Percentiles rank a stretch among this genome's conserved stretches.
Conservation (phyloP, 1,284 basidiomycete genomes). For the Inonotus hispidus region DNA sequence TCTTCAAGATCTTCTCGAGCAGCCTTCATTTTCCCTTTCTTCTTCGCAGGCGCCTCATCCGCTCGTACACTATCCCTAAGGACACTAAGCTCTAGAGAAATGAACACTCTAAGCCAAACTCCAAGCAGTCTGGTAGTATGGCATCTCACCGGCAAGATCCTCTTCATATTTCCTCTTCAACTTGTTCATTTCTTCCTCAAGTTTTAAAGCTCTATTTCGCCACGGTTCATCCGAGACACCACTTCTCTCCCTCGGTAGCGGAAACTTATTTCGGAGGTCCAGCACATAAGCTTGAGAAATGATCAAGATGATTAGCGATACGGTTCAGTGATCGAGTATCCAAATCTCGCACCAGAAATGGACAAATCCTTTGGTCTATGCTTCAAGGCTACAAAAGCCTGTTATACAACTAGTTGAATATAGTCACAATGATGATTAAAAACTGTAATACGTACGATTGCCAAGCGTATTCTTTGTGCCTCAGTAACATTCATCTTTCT, state of each 20-base stretch:
- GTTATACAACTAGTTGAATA: background rate
- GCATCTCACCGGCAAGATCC: slow-evolving; percentile 6
- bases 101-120: background rate
- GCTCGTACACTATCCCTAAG: background rate
- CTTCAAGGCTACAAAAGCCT: slow-evolving; percentile 10
- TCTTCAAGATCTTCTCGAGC: background rate
- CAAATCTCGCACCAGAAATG: background rate
- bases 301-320: background rate
- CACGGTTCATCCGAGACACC: background rate
- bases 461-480: background rate
- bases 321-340: background rate
- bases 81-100: background rate
- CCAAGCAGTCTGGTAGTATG: background rate
- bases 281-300: slow-evolving; percentile 6
- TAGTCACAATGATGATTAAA: no score
- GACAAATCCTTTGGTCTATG: slow-evolving; percentile 8
- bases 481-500: background rate
- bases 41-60: background rate
- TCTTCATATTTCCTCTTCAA: slow-evolving; percentile 13
- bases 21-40: slow-evolving; percentile 6
- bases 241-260: background rate
- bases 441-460: background rate
- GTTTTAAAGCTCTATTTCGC: slow-evolving; percentile 11
- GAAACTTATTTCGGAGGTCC: slow-evolving; percentile 9
- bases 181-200: slow-evolving; percentile 10